Percentiles rank a stretch among this genome's conserved stretches.
Evolutionary conservation across 768 basidiomycete genomes (phyloP).

Genomic region (Mycena maculata): DNA sequence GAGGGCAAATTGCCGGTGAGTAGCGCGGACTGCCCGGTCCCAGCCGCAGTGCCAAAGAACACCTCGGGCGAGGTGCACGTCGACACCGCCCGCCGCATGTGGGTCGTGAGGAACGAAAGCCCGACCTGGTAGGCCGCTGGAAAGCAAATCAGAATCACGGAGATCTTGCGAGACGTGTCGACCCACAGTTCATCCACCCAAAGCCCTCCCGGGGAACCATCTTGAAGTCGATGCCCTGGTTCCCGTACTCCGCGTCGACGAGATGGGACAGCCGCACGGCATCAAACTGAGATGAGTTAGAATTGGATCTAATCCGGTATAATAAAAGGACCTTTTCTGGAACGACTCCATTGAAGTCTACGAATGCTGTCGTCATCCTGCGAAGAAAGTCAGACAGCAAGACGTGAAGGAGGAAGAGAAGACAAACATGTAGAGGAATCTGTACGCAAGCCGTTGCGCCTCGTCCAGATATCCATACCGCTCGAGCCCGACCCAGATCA

Average conservation of each 20-base stretch:
- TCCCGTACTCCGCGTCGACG: slow-evolving; percentile 97
- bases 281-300: slow-evolving; percentile 73
- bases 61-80: slow-evolving; percentile 94
- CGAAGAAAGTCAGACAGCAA: slow-evolving; percentile 1
- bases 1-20: slow-evolving; percentile 52
- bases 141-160: slow-evolving; percentile 5
- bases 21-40: slow-evolving; percentile 48
- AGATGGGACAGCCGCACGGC: slow-evolving; percentile 95
- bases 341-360: slow-evolving; percentile 97
- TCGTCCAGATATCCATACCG: slow-evolving; percentile 96
- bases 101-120: slow-evolving; percentile 90
- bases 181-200: slow-evolving; percentile 96
- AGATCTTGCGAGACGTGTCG: neutral
- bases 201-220: slow-evolving; percentile 98
- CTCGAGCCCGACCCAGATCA: slow-evolving; percentile 97
- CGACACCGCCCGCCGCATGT: slow-evolving; percentile 96
- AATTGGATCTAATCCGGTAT: neutral
- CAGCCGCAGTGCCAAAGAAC: slow-evolving; percentile 73
- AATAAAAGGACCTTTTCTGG: slow-evolving; percentile 82
- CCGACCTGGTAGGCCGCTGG: slow-evolving; percentile 96
- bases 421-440: slow-evolving; percentile 95
- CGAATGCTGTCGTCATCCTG: slow-evolving; percentile 94
- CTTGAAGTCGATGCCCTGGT: slow-evolving; percentile 97
- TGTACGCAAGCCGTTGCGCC: slow-evolving; percentile 91
- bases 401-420: neutral